Evolutionary conservation across 2,329 filamentous ascomycete species (phyloP).

Genomic region (Beauveria scarabaeidicola): DNA sequence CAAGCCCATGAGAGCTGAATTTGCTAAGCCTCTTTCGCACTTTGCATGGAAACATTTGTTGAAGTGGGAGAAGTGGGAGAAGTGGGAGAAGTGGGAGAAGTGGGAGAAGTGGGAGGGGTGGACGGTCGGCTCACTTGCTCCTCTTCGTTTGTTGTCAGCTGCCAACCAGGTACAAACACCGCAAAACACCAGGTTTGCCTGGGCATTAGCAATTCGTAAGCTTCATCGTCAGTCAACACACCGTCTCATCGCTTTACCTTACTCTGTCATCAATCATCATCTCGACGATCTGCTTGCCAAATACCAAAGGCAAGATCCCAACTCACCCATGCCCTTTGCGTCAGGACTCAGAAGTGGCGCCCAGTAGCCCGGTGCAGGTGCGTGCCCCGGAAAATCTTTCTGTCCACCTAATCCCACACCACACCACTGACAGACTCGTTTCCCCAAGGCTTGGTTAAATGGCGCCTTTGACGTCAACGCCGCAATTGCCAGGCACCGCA

Average conservation of each 20-base stretch:
- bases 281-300: background rate
- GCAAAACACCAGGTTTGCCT: background rate
- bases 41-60: background rate
- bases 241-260: too few species aligned
- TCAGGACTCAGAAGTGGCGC: background rate
- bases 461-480: conserved; percentile 7
- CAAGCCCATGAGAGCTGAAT: background rate
- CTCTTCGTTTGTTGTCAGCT: background rate
- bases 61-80: too few species aligned
- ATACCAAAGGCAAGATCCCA: background rate
- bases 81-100: background rate
- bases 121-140: background rate
- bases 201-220: background rate
- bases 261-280: background rate
- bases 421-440: background rate
- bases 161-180: background rate
- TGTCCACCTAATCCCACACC: background rate
- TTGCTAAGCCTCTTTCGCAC: background rate
- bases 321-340: background rate
- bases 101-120: background rate
- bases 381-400: background rate
- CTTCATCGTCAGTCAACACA: background rate
- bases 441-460: background rate
- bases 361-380: background rate
- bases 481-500: background rate